These are phyloP conservation scores for Sutorius australiensis DNA, from an alignment of 768 basidiomycete genomes.

Conservation along the genomic window DNA sequence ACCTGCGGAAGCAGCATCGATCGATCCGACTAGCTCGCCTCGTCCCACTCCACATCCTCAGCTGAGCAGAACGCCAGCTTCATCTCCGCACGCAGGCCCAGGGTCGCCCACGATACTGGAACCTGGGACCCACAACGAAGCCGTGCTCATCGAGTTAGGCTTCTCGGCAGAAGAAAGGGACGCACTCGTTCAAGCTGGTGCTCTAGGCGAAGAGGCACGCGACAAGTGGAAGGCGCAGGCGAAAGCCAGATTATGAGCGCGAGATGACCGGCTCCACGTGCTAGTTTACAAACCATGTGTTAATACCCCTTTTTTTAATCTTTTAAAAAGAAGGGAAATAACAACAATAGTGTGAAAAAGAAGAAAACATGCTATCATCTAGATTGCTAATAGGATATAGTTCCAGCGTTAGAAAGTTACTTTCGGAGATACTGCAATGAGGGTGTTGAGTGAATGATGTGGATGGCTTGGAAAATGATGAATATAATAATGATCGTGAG, in stretches of 20 bases:
- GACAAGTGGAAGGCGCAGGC: constrained; percentile 13
- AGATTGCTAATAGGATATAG: constrained; percentile 11
- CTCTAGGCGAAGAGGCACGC: constrained; percentile 37
- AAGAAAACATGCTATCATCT: constrained; percentile 1
- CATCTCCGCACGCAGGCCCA: constrained; percentile 4
- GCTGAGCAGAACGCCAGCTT: constrained; percentile 34
- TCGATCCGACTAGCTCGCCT: constrained; percentile 34
- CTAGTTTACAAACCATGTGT: constrained; percentile 8
- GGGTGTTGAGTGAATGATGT: not conserved
- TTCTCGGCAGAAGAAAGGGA: constrained; percentile 38
- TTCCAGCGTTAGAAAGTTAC: not conserved
- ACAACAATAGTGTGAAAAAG: not conserved
- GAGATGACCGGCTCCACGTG: not conserved
- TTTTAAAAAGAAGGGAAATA: not conserved
- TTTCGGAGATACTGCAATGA: not conserved
- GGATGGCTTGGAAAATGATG: not conserved
- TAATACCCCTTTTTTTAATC: not conserved
- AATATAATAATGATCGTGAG: not conserved
- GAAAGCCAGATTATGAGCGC: constrained; percentile 26
- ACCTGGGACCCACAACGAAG: constrained; percentile 53
- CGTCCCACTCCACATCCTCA: constrained; percentile 54
- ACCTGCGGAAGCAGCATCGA: constrained; percentile 53
- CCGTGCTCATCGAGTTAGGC: constrained; percentile 52
- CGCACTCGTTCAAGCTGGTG: constrained; percentile 44
- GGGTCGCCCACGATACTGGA: constrained; percentile 24